These are phyloP conservation scores for Wickerhamomyces sp. DNA, from an alignment of 1,139 yeast species.

Conservation along the genomic window DNA sequence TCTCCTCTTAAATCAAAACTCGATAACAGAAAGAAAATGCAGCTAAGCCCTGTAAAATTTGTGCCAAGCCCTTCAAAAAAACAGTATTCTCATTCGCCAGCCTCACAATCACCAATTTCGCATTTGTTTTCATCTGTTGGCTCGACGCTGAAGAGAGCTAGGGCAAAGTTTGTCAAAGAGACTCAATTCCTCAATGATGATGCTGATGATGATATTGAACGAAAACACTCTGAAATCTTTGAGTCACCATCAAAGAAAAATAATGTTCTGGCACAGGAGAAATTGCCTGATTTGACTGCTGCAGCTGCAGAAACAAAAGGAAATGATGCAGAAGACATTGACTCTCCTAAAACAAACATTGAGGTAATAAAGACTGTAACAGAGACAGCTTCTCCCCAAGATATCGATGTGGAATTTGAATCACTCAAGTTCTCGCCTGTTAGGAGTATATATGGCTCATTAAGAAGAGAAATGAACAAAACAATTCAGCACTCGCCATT, in stretches of 20 bases:
- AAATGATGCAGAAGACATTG: not conserved
- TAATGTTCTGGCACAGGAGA: not conserved
- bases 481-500: not conserved
- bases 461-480: conserved; percentile 16
- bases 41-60: conserved; percentile 4
- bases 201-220: not conserved
- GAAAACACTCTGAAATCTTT: not conserved
- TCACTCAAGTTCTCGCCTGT: conserved; percentile 21
- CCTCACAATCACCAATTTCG: conserved; percentile 21
- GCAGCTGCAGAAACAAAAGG: not conserved
- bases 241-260: conserved; percentile 1
- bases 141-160: conserved; percentile 20
- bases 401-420: conserved; percentile 2
- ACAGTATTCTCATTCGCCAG: conserved; percentile 12
- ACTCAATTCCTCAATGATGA: conserved; percentile 9
- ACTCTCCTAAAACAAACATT: not conserved
- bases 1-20: not conserved
- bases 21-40: not conserved
- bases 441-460: conserved; percentile 21
- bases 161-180: conserved; percentile 15
- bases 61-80: conserved; percentile 1
- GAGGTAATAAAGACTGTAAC: not conserved
- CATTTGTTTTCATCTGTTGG: conserved; percentile 23
- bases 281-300: conserved; percentile 1
- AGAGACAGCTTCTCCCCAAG: not conserved